Base-by-base conservation (phyloP, 305 asterid genomes). In the Rubia occidens region DNA sequence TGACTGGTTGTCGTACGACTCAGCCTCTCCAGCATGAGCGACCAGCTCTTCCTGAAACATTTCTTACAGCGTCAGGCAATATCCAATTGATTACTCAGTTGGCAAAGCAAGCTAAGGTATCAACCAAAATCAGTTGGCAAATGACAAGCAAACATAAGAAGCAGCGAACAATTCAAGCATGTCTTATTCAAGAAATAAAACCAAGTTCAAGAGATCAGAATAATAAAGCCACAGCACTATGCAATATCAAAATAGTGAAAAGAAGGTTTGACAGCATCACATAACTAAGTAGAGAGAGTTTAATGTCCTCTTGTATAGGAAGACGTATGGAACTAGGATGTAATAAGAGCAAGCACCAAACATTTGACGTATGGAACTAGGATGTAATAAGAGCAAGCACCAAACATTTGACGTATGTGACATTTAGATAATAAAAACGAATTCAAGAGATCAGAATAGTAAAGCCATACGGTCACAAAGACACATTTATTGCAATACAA, bases 41-140 rank as follows among this genome's bases (percentile, higher is more conserved):
- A 77, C 53, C 71, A 84, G 78, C 72, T 72, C 85, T 72, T 78
- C 88, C 96, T 86, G 84, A 53, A 76, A 71, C 60, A 64, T 64
- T 35, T 21, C 47, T 66, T 71, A 24, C 26, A 69, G 42, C 14
- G 55, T 44, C 20, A 13, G 44, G 40, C 55, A 54, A 68, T 15
- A 65, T 17, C 40, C 40, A 44, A 65, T 15, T 43, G 6, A 2
- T 43, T 1, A 43, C n/a, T n/a, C n/a, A n/a, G n/a, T n/a, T n/a
- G n/a, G n/a, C 9, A 43, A 7, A 43, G 15, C 55, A 47, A 47
- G 44, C 44, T 42, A 42, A 2, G 35, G 44, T 6, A 42, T 42
- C 44, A 42, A 42, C 44, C 8, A 42, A 42, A 40, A 4, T 42
- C 44, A 42, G 8, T 42, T 8, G 44, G 44, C 1, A 42, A 42